Evolutionary conservation across 352 stramenopile genomes (phyloP).

Genomic region (Phytophthora pseudosyringae): DNA sequence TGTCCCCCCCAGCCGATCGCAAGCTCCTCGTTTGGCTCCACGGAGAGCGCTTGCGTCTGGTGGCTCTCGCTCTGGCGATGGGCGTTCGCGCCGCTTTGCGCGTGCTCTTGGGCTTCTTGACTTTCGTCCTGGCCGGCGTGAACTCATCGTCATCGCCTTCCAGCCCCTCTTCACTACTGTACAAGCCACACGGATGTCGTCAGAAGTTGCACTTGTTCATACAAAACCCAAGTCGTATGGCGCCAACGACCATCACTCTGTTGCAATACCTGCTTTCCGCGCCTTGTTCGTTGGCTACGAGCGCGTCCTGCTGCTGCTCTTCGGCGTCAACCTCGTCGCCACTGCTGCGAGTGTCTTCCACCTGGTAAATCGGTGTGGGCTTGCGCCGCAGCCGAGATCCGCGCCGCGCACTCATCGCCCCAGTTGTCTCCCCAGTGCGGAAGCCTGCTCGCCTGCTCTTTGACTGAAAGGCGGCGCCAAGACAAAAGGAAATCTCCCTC

Average conservation of each 20-base stretch:
- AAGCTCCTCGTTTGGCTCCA: constrained; percentile 42
- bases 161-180: constrained; percentile 29
- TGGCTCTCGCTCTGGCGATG: constrained; percentile 12
- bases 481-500: constrained; percentile 27
- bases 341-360: constrained; percentile 53
- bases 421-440: constrained; percentile 8
- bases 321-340: constrained; percentile 29
- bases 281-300: constrained; percentile 19
- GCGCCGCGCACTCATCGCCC: constrained; percentile 53
- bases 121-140: constrained; percentile 25
- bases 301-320: constrained; percentile 23
- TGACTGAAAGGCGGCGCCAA: constrained; percentile 15
- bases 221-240: constrained; percentile 21
- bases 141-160: constrained; percentile 49
- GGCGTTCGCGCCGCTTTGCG: constrained; percentile 27
- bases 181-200: not conserved
- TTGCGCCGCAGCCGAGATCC: constrained; percentile 68
- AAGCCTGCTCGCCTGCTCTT: constrained; percentile 8
- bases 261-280: constrained; percentile 39
- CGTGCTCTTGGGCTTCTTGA: constrained; percentile 21
- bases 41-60: constrained; percentile 37
- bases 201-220: constrained; percentile 20
- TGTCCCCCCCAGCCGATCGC: not conserved
- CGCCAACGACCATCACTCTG: constrained; percentile 32
- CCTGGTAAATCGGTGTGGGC: constrained; percentile 76